These are phyloP conservation scores for Trametes villosa DNA, from an alignment of 768 basidiomycete species.

Conservation along the genomic window DNA sequence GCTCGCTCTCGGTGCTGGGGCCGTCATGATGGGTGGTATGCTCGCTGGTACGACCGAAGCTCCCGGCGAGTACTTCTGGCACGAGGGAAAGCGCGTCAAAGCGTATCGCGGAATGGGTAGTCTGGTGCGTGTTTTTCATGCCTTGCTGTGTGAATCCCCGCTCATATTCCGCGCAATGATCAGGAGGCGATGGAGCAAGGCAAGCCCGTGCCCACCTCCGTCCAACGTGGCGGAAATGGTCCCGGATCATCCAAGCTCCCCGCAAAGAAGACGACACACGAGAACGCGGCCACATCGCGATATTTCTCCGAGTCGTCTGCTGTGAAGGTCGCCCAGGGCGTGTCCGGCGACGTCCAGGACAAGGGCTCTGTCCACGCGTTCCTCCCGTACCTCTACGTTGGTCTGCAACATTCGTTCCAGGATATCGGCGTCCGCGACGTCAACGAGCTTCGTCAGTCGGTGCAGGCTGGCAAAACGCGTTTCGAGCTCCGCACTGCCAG, in stretches of 20 bases:
- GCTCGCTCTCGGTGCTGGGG: conserved; percentile 88
- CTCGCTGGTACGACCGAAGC: conserved; percentile 96
- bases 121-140: conserved; percentile 50
- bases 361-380: conserved; percentile 95
- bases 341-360: conserved; percentile 95
- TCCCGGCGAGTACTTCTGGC: conserved; percentile 99
- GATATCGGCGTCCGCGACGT: conserved; percentile 85
- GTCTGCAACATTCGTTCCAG: conserved; percentile 93
- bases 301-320: conserved; percentile 94
- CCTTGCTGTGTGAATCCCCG: background rate
- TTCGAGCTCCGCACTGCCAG: conserved; percentile 95
- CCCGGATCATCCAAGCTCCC: conserved; percentile 19
- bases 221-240: conserved; percentile 27
- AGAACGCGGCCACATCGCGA: conserved; percentile 94
- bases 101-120: conserved; percentile 99
- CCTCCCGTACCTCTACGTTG: conserved; percentile 80
- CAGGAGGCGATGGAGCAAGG: conserved; percentile 88
- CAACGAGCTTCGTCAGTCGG: conserved; percentile 65
- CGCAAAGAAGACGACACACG: conserved; percentile 52
- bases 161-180: conserved; percentile 1
- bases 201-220: conserved; percentile 45
- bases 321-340: conserved; percentile 96
- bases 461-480: conserved; percentile 66
- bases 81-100: conserved; percentile 98
- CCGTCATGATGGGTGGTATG: conserved; percentile 98